Percentiles rank a stretch among this genome's conserved stretches.
These are phyloP conservation scores for Ophiostoma triangulosporum DNA, from an alignment of 2,329 filamentous ascomycete species.

Conservation along the genomic window DNA sequence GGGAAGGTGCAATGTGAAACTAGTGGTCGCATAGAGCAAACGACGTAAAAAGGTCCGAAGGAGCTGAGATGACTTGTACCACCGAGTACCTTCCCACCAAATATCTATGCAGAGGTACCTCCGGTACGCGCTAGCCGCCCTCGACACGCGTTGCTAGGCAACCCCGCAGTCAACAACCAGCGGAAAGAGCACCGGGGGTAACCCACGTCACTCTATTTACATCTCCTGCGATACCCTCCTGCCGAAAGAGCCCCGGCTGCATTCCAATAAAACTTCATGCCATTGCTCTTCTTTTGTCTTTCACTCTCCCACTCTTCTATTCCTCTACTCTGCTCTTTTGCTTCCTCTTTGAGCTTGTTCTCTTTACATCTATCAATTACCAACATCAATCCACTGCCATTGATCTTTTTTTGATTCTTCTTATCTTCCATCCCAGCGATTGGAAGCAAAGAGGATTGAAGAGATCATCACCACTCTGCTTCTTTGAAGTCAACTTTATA, in stretches of 20 bases:
- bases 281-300: background rate
- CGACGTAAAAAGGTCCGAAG: background rate
- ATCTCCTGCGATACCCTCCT: background rate
- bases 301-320: background rate
- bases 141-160: slow-evolving; percentile 13
- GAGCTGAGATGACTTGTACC: background rate
- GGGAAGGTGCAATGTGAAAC: background rate
- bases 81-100: background rate
- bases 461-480: background rate
- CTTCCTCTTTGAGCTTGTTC: background rate
- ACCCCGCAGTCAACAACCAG: slow-evolving; percentile 13
- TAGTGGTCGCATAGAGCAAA: background rate
- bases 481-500: background rate
- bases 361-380: background rate
- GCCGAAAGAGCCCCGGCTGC: background rate
- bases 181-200: background rate
- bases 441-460: background rate
- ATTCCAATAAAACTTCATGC: slow-evolving; percentile 15
- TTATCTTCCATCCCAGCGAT: background rate
- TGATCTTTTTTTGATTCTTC: slow-evolving; percentile 3
- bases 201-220: slow-evolving; percentile 9
- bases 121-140: background rate
- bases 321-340: background rate
- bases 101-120: background rate
- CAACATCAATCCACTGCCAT: background rate